Evolutionary conservation across 164 flowering plant species (phyloP).

Genomic region (Akebia trifoliata): DNA sequence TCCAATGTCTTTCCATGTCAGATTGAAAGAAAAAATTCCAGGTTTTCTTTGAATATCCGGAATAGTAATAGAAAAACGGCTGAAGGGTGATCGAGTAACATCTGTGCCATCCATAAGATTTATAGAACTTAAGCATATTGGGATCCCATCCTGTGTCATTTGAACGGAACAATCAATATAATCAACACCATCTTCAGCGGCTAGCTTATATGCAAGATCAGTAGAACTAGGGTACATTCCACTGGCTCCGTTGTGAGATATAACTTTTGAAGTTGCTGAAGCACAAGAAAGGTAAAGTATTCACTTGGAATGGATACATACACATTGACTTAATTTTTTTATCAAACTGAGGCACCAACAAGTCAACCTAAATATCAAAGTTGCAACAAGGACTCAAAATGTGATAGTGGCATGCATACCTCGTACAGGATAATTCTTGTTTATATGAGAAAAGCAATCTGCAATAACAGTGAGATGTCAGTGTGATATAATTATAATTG

Average conservation of each 20-base stretch:
- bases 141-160: constrained; percentile 67
- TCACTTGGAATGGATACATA: too few relatives aligned
- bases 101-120: constrained; percentile 64
- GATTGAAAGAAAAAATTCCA: constrained; percentile 67
- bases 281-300: constrained; percentile 10
- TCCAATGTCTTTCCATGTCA: constrained; percentile 68
- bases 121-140: constrained; percentile 63
- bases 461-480: constrained; percentile 26
- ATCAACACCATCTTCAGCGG: constrained; percentile 81
- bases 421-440: constrained; percentile 39
- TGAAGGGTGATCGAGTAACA: constrained; percentile 40
- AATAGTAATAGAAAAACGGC: constrained; percentile 21
- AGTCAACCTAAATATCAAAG: not conserved
- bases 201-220: constrained; percentile 67
- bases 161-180: constrained; percentile 85
- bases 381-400: constrained; percentile 1
- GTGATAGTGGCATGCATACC: constrained; percentile 46
- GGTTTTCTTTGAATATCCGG: constrained; percentile 32
- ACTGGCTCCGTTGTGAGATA: constrained; percentile 83
- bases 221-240: constrained; percentile 84
- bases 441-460: constrained; percentile 80
- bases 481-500: too few relatives aligned
- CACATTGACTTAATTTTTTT: not conserved
- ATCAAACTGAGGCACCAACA: not conserved
- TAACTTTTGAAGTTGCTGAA: constrained; percentile 55